Percentiles rank a stretch among this genome's conserved stretches.
phyloP scores from a whole-genome alignment of 352 stramenopile genomes.

The Globisporangium cystogenes region DNA sequence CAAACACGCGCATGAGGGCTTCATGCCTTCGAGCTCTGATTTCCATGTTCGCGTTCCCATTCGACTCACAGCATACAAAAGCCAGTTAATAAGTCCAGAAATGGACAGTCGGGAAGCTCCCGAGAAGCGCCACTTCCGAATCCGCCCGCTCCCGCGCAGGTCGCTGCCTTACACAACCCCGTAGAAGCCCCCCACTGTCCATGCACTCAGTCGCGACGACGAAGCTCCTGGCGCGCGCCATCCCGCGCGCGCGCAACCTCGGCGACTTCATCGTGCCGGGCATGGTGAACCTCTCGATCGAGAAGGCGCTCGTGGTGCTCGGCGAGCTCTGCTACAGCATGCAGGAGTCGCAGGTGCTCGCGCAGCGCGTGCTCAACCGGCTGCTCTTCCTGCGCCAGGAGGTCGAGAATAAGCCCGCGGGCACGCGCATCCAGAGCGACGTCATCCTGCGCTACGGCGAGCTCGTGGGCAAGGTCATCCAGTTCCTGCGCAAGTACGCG shows the following conservation, averaged over 20 bases:
- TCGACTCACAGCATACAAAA: no score
- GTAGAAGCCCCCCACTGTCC: no score
- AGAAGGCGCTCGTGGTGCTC: constrained; percentile 5
- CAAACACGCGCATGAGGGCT: no score
- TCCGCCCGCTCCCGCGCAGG: no score
- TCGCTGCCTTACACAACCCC: no score
- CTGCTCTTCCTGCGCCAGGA: constrained; percentile 4
- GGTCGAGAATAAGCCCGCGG: constrained; percentile 8
- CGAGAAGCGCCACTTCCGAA: no score
- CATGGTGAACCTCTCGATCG: constrained; percentile 11
- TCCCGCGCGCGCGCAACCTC: constrained; percentile 2
- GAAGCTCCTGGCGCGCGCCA: neutral
- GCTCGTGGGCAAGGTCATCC: constrained; percentile 4
- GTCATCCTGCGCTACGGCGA: constrained; percentile 9
- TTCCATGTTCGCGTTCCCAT: no score
- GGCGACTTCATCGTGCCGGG: constrained; percentile 10
- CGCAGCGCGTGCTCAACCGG: constrained; percentile 6
- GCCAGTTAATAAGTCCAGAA: no score
- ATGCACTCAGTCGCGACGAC: neutral
- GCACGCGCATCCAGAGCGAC: constrained; percentile 8
- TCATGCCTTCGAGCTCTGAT: no score
- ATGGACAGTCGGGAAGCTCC: no score
- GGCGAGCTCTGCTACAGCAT: constrained; percentile 6
- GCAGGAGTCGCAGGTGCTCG: constrained; percentile 9
- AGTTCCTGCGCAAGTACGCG: constrained; percentile 1